These are phyloP conservation scores for Aciculoconidium aculeatum DNA, from an alignment of 805 yeast genomes.

Conservation along the genomic window DNA sequence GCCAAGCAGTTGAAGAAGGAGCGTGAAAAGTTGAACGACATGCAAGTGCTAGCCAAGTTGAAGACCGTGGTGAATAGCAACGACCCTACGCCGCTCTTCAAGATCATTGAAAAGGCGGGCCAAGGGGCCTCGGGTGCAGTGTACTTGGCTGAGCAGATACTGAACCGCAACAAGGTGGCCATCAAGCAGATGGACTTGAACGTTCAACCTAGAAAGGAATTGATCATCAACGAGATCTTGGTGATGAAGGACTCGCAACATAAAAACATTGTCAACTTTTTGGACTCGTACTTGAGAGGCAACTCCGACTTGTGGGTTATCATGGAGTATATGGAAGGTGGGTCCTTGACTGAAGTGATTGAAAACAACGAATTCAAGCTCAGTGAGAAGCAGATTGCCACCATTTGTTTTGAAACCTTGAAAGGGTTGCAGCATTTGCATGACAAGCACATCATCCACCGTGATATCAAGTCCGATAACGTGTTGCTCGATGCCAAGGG, in stretches of 20 bases:
- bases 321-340: conserved; percentile 99
- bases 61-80: conserved; percentile 73
- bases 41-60: conserved; percentile 77
- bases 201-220: conserved; percentile 89
- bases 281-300: conserved; percentile 83
- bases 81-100: conserved; percentile 82
- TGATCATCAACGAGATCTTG: conserved; percentile 90
- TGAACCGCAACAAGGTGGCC: conserved; percentile 70
- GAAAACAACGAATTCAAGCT: conserved; percentile 72
- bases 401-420: conserved; percentile 84
- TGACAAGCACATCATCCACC: conserved; percentile 83
- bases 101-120: conserved; percentile 80
- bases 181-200: conserved; percentile 93
- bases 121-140: conserved; percentile 99
- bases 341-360: conserved; percentile 91
- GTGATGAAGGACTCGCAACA: conserved; percentile 97
- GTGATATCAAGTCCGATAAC: conserved; percentile 43
- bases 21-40: conserved; percentile 61
- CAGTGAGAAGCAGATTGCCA: conserved; percentile 84
- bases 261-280: conserved; percentile 88
- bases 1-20: conserved; percentile 38
- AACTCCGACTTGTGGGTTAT: conserved; percentile 91
- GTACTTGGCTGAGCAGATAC: conserved; percentile 68
- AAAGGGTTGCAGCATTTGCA: conserved; percentile 91
- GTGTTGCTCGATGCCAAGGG: conserved; percentile 40